Conservation (phyloP, 2,329 filamentous ascomycete species). For the Leptographium wingfieldii region DNA sequence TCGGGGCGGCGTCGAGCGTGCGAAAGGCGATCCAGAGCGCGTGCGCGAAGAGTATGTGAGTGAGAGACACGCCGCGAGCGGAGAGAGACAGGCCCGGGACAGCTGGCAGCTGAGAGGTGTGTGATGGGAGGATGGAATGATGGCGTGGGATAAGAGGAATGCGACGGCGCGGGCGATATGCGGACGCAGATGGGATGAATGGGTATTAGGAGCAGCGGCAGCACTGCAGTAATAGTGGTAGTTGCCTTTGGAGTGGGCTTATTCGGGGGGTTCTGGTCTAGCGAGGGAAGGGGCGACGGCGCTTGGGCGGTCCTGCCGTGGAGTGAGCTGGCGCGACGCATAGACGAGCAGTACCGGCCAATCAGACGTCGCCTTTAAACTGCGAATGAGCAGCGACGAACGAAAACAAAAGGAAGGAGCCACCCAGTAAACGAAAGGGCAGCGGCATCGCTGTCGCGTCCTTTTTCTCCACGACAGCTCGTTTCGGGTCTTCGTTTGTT, state of each 20-base stretch:
- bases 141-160: constrained; percentile 4
- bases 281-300: neutral
- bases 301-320: neutral
- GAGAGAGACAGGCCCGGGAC: neutral
- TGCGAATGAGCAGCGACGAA: neutral
- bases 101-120: neutral
- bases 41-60: neutral
- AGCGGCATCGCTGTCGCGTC: neutral
- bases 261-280: neutral
- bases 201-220: neutral
- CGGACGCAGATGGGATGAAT: neutral
- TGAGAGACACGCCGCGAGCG: neutral
- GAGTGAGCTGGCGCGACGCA: neutral
- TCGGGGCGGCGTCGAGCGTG: neutral
- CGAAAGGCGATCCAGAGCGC: neutral
- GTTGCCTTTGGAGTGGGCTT: neutral
- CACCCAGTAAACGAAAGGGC: neutral
- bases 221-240: neutral
- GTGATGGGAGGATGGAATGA: neutral
- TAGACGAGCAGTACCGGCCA: neutral
- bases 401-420: neutral
- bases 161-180: constrained; percentile 5
- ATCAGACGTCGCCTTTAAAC: neutral
- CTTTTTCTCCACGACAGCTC: neutral
- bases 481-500: neutral